Conservation (phyloP, 2,329 filamentous ascomycete genomes). For the Aspergillus sp. region DNA sequence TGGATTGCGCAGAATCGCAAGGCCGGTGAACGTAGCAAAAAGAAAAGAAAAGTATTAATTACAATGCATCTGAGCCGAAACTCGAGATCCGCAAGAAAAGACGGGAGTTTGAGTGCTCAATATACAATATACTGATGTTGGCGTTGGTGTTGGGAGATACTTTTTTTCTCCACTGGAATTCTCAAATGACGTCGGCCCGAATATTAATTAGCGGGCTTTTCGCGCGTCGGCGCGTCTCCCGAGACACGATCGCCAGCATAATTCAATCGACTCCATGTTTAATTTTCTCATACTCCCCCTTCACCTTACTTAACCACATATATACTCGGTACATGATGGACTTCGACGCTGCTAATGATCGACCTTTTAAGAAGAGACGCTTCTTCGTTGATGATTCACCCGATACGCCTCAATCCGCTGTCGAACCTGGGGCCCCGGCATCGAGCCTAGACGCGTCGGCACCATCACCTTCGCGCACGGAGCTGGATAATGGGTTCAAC, state of each 20-base stretch:
- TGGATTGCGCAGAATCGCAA: background rate
- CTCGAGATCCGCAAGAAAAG: background rate
- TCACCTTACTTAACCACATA: background rate
- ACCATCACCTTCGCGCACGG: conserved; percentile 4
- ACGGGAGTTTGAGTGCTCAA: background rate
- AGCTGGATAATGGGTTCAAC: background rate
- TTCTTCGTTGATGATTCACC: conserved; percentile 58
- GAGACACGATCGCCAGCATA: background rate
- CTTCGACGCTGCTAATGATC: conserved; percentile 47
- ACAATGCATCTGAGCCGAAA: background rate
- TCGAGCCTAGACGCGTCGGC: conserved; percentile 20
- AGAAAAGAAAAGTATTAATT: background rate
- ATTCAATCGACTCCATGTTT: background rate
- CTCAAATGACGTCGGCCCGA: background rate
- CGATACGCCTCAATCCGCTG: conserved; percentile 20
- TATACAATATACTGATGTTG: background rate
- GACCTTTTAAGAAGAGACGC: conserved; percentile 61
- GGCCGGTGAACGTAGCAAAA: background rate
- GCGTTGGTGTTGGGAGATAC: too few species aligned
- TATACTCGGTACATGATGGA: conserved; percentile 28
- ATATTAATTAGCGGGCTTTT: conserved; percentile 17
- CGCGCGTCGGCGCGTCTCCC: conserved; percentile 35
- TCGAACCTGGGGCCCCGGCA: background rate
- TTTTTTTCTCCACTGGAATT: too few species aligned
- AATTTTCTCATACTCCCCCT: background rate